Percentiles rank a stretch among this genome's conserved stretches.
Conservation (phyloP, 2,329 filamentous ascomycete genomes). For the Colletotrichum truncatum region DNA sequence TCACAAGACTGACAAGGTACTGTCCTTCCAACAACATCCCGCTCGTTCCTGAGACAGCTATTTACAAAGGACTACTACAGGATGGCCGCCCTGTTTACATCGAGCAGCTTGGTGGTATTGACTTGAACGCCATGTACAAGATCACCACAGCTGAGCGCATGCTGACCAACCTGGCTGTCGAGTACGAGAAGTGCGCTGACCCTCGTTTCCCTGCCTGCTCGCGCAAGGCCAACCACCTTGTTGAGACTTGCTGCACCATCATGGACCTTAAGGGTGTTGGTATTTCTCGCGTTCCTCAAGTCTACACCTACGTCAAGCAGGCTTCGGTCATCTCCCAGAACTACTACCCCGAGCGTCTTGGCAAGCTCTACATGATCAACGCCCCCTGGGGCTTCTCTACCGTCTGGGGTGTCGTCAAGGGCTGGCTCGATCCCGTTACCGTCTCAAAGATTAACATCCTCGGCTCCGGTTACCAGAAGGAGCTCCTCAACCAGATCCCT, state of each 20-base stretch:
- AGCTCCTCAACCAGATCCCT: conserved; percentile 85
- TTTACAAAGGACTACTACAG: conserved; percentile 53
- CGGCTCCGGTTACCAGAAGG: conserved; percentile 81
- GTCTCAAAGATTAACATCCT: conserved; percentile 96
- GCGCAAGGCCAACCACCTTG: conserved; percentile 85
- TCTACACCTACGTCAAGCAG: conserved; percentile 87
- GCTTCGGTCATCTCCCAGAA: conserved; percentile 94
- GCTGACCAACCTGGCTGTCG: conserved; percentile 94
- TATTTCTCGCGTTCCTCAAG: conserved; percentile 80
- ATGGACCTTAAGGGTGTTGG: conserved; percentile 98
- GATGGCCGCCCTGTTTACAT: conserved; percentile 98
- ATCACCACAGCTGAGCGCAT: conserved; percentile 94
- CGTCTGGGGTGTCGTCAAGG: conserved; percentile 88
- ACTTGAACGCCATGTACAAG: conserved; percentile 89
- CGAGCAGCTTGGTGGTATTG: conserved; percentile 93
- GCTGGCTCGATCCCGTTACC: conserved; percentile 96
- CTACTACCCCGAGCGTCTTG: conserved; percentile 98
- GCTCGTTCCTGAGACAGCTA: not conserved
- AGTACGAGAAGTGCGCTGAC: conserved; percentile 97
- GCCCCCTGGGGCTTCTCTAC: conserved; percentile 93
- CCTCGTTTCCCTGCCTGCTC: conserved; percentile 95
- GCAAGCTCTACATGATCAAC: conserved; percentile 98
- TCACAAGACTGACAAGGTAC: conserved; percentile 91
- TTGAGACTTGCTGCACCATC: conserved; percentile 98
- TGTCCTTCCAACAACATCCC: not conserved